Evolutionary conservation across 805 yeast species (phyloP).

Genomic region (Spathaspora boniae): DNA sequence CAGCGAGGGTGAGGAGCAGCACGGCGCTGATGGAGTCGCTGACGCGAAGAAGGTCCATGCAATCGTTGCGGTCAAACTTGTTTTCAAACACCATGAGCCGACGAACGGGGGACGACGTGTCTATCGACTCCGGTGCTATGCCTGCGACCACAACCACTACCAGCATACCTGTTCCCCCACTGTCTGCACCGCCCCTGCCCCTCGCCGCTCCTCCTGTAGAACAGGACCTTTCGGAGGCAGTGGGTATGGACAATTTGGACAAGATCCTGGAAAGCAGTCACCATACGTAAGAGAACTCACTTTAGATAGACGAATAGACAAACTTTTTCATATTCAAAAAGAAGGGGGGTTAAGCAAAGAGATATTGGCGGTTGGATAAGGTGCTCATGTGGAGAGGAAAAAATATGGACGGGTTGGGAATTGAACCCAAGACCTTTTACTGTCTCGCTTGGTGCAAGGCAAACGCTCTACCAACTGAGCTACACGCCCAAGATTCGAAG

Average conservation of each 20-base stretch:
- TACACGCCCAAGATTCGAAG: constrained; percentile 67
- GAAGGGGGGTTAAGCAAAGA: neutral
- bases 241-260: neutral
- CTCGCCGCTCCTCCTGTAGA: neutral
- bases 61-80: neutral
- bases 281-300: neutral
- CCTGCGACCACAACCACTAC: no score
- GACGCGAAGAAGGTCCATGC: neutral
- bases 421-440: constrained; percentile 78
- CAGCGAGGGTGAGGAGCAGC: neutral
- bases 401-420: constrained; percentile 66
- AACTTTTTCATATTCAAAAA: neutral
- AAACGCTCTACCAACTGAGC: constrained; percentile 83
- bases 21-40: constrained; percentile 1
- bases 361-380: neutral
- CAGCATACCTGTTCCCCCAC: no score
- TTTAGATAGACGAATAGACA: neutral
- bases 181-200: neutral
- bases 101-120: neutral
- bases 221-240: neutral
- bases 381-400: constrained; percentile 15
- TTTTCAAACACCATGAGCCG: neutral
- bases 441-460: constrained; percentile 50
- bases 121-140: neutral
- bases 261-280: constrained; percentile 1